phyloP scores from a whole-genome alignment of 768 basidiomycete genomes.

The Tricholoma sp. region DNA sequence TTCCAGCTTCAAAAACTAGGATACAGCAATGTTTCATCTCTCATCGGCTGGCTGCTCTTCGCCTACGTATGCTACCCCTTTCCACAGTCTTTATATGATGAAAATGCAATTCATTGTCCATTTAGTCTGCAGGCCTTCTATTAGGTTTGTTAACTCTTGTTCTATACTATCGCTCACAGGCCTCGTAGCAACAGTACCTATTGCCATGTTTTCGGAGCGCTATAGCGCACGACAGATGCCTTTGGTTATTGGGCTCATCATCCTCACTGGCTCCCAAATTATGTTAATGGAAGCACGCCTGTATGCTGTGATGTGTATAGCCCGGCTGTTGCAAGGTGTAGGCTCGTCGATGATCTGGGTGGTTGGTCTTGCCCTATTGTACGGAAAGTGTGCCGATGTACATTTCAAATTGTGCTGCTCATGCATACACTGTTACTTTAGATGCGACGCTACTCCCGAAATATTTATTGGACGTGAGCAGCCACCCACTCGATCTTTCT shows the following conservation, averaged over 20 bases:
- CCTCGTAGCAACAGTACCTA: constrained; percentile 46
- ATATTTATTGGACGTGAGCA: constrained; percentile 42
- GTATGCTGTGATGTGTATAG: constrained; percentile 52
- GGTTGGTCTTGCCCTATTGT: constrained; percentile 58
- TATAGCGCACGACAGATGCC: constrained; percentile 42
- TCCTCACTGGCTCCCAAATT: constrained; percentile 49
- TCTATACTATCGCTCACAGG: neutral
- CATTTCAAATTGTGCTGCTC: neutral
- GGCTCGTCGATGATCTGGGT: constrained; percentile 61
- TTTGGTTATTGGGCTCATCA: constrained; percentile 43
- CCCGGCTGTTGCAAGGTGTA: constrained; percentile 55
- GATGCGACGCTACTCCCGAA: constrained; percentile 53
- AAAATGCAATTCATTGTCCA: constrained; percentile 3
- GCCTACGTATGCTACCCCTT: constrained; percentile 40
- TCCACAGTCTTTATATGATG: neutral
- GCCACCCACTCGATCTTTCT: constrained; percentile 1
- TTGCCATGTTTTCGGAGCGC: constrained; percentile 51
- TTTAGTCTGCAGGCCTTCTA: constrained; percentile 52
- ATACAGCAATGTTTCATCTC: constrained; percentile 40
- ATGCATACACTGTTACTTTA: constrained; percentile 15
- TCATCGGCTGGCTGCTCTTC: constrained; percentile 57
- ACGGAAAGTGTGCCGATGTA: constrained; percentile 8
- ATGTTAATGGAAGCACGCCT: constrained; percentile 60
- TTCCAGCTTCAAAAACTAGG: constrained; percentile 52
- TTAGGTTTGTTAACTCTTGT: constrained; percentile 34